Conservation (phyloP, 306 rosid genomes). For the Senna tora region DNA sequence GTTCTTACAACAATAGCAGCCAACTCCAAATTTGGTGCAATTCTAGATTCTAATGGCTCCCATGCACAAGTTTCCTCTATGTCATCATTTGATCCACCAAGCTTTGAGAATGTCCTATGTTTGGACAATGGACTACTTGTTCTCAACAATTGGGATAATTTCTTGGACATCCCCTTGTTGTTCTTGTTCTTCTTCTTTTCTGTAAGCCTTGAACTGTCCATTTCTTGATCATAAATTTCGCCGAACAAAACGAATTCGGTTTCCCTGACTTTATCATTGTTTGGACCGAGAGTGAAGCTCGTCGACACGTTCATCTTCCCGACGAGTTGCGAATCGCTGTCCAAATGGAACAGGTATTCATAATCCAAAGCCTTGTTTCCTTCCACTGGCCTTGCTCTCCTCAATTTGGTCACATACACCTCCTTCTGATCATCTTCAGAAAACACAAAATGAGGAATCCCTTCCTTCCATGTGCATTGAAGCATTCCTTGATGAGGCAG, state of each 20-base stretch:
- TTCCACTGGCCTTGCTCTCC: slow-evolving; percentile 50
- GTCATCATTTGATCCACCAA: slow-evolving; percentile 26
- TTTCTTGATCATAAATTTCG: slow-evolving; percentile 41
- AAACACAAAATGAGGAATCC: slow-evolving; percentile 80
- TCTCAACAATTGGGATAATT: slow-evolving; percentile 53
- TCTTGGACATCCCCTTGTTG: slow-evolving; percentile 58
- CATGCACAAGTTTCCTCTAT: slow-evolving; percentile 43
- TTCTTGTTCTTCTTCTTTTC: slow-evolving; percentile 53
- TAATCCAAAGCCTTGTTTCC: slow-evolving; percentile 57
- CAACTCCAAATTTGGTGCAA: slow-evolving; percentile 77
- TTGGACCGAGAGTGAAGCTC: slow-evolving; percentile 48
- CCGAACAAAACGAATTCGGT: slow-evolving; percentile 56
- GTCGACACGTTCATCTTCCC: slow-evolving; percentile 69
- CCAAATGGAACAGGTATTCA: slow-evolving; percentile 66
- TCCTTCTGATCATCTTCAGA: slow-evolving; percentile 78
- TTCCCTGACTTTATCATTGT: slow-evolving; percentile 49
- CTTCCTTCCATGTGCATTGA: slow-evolving; percentile 85
- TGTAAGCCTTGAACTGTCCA: slow-evolving; percentile 42
- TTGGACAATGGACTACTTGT: slow-evolving; percentile 42
- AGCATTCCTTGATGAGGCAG: slow-evolving; percentile 86
- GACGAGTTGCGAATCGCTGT: slow-evolving; percentile 41
- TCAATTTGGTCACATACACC: slow-evolving; percentile 65
- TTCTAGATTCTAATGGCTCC: slow-evolving; percentile 56
- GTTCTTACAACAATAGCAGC: slow-evolving; percentile 81
- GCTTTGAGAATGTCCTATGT: slow-evolving; percentile 42